Conservation (phyloP, 352 stramenopile species). For the Phytophthora vignae region DNA sequence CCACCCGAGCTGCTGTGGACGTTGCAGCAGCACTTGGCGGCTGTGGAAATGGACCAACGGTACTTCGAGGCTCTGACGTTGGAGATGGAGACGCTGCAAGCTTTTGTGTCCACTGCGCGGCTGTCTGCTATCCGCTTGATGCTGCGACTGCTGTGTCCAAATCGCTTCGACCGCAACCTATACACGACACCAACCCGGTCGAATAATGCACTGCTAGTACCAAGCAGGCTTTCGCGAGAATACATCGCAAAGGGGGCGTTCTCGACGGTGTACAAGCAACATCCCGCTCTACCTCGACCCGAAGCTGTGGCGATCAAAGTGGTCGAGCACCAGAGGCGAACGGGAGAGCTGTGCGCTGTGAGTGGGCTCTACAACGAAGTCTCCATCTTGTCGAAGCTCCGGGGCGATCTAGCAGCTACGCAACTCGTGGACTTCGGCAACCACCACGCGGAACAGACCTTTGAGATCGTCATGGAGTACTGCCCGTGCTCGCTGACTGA, state of each 20-base stretch:
- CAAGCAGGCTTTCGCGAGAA: conserved; percentile 10
- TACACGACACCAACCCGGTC: conserved; percentile 29
- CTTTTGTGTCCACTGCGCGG: conserved; percentile 36
- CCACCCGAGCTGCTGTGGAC: conserved; percentile 49
- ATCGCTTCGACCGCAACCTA: conserved; percentile 46
- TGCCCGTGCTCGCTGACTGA: conserved; percentile 61
- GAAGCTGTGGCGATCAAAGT: conserved; percentile 57
- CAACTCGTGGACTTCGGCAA: conserved; percentile 75
- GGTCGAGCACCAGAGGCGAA: conserved; percentile 51
- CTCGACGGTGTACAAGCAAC: conserved; percentile 52
- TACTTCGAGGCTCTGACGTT: conserved; percentile 40
- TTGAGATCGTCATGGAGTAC: conserved; percentile 70
- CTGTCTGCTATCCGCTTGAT: conserved; percentile 44
- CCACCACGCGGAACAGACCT: conserved; percentile 41
- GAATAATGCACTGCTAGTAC: background rate
- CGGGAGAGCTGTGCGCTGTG: conserved; percentile 52
- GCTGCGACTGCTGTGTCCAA: conserved; percentile 47
- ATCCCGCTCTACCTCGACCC: conserved; percentile 20
- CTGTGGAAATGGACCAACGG: conserved; percentile 21
- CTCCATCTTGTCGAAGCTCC: conserved; percentile 52
- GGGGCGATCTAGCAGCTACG: conserved; percentile 54
- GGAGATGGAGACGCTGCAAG: conserved; percentile 40
- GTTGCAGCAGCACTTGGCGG: conserved; percentile 50
- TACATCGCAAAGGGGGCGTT: conserved; percentile 67
- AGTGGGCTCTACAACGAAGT: conserved; percentile 66